These are phyloP conservation scores for Globisporangium okanoganense DNA, from an alignment of 352 stramenopile species.

Conservation along the genomic window DNA sequence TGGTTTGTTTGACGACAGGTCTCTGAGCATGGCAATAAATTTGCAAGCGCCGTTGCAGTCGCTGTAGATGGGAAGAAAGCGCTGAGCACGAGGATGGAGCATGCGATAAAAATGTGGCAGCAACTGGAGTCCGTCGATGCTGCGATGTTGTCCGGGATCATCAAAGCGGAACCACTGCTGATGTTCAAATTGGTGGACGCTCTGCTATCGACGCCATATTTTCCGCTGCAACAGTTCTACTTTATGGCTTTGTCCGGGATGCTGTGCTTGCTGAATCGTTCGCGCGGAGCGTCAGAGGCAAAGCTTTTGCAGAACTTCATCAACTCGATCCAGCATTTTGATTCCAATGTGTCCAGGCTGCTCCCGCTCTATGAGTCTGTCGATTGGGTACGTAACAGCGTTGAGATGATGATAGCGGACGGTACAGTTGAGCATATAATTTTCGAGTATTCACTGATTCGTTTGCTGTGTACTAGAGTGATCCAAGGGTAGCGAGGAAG, in stretches of 20 bases:
- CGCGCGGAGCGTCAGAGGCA: neutral
- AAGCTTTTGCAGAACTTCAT: constrained; percentile 6
- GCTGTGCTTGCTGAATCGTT: constrained; percentile 29
- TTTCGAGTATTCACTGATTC: neutral
- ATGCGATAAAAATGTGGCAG: constrained; percentile 33
- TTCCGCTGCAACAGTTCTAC: constrained; percentile 61
- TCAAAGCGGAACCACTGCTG: constrained; percentile 22
- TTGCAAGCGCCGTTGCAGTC: constrained; percentile 11
- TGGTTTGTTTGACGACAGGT: neutral
- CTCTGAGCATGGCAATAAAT: neutral
- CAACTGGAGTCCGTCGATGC: constrained; percentile 24
- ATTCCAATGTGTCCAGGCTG: constrained; percentile 27
- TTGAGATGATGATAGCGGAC: too few species aligned
- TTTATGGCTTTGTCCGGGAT: constrained; percentile 47
- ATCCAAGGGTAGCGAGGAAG: constrained; percentile 14
- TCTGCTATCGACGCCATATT: constrained; percentile 48
- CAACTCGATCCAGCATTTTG: constrained; percentile 17
- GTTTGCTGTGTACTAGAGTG: constrained; percentile 13
- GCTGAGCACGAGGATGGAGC: constrained; percentile 37
- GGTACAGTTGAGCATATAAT: too few species aligned
- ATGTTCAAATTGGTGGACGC: constrained; percentile 37
- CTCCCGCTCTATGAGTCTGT: constrained; percentile 33
- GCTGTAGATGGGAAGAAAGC: constrained; percentile 27
- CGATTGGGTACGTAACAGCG: constrained; percentile 41
- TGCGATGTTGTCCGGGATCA: constrained; percentile 17